Evolutionary conservation across 2,329 filamentous ascomycete genomes (phyloP), one percentile per base, ranked within the genome.

Genomic region (Neospermospora avenae): DNA sequence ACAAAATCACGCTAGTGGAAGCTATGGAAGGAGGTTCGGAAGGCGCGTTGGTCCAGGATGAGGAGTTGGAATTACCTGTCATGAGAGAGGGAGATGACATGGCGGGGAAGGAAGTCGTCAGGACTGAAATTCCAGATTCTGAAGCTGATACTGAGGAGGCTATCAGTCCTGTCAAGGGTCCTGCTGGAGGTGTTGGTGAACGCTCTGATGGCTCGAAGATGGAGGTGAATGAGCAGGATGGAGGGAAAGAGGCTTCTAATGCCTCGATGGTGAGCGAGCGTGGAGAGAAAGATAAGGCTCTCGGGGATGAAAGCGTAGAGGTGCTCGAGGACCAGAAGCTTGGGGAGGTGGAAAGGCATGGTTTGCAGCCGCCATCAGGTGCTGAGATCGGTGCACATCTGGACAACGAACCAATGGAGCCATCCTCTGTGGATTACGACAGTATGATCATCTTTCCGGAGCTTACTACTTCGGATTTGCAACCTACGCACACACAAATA

Each of bases 111-210:
- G 55, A 56, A 20, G 20, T 18, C 7, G 6, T 55, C 11, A 58
- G 31, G 28, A 53, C 35, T 25, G 62, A 64, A 45, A 62, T 62
- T 42, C 59, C 59, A 13, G 62, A 64, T 34, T 58, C 54, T 48
- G 59, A 64, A 22, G 56, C 49, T 20, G 56, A 52, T 34, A 34
- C 28, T 31, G 60, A 56, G 49, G 52, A 55, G 13, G 51, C 37
- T 24, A 20, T 34, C 20, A 53, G 42, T 46, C 41, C 57, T 49
- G 28, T 31, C 10, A 42, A 25, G 11, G n/a, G 31, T 16, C 20
- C 10, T 44, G 49, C 20, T 16, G 49, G 41, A 3, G 49, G 8
- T 35, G 8, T 14, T 7, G 34, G 3, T 18, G 11, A 31, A 6
- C 28, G 28, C 5, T 18, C 41, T 16, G 14, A 11, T 20, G 24